A percentile compares a stretch with the other conserved stretches of the same genome.
These are phyloP conservation scores for Euphorbia pulcherrima DNA, from an alignment of 345 rosid genomes.

Conservation along the genomic window DNA sequence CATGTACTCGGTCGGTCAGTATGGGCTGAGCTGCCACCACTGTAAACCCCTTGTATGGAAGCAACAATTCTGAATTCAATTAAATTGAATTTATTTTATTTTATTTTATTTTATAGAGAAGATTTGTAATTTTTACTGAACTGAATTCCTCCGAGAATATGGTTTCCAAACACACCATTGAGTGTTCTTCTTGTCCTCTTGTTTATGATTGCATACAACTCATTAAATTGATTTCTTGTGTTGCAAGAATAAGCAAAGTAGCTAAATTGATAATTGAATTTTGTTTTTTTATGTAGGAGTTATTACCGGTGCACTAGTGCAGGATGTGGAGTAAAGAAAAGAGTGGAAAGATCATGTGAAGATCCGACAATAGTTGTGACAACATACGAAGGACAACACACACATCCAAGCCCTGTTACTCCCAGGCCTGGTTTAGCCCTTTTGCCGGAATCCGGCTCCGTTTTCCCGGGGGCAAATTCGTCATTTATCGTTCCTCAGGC, in stretches of 20 bases:
- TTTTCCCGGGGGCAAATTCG: constrained; percentile 28
- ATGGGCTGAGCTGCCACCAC: too few relatives aligned
- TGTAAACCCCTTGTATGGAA: too few relatives aligned
- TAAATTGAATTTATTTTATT: too few relatives aligned
- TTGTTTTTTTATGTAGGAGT: constrained; percentile 58
- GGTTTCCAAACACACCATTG: too few relatives aligned
- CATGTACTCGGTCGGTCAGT: too few relatives aligned
- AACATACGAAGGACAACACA: constrained; percentile 94
- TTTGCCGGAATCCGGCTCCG: constrained; percentile 22
- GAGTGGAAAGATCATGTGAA: constrained; percentile 89
- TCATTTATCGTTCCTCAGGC: constrained; percentile 46
- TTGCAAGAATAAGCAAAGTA: constrained; percentile 11
- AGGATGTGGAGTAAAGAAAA: constrained; percentile 95
- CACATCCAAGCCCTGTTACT: constrained; percentile 66
- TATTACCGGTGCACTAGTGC: constrained; percentile 95
- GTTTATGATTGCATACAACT: too few relatives aligned
- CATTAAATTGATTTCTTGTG: constrained; percentile 1
- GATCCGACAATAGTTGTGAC: constrained; percentile 80
- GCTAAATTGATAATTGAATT: not conserved
- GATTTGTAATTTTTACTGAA: too few relatives aligned
- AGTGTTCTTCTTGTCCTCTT: not conserved
- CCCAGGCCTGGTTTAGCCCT: constrained; percentile 61
- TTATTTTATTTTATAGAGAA: too few relatives aligned
- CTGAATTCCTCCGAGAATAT: too few relatives aligned
- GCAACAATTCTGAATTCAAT: too few relatives aligned